These are phyloP conservation scores for Aspergillus floridensis DNA, from an alignment of 2,329 filamentous ascomycete species.

Conservation along the genomic window DNA sequence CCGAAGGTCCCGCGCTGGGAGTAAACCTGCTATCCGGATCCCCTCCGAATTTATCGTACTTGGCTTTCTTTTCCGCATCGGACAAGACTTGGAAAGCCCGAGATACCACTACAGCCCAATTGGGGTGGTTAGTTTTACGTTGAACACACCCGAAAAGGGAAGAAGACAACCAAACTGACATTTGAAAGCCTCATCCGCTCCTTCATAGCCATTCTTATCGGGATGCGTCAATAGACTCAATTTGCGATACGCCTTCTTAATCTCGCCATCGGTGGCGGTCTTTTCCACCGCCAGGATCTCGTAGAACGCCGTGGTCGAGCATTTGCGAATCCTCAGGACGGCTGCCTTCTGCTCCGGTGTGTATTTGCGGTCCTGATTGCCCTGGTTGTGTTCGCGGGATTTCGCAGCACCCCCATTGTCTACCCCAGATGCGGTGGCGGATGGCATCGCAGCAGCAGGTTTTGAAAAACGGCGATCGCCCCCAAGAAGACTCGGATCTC, in stretches of 20 bases:
- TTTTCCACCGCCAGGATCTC: conserved; percentile 79
- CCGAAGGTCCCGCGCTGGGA: conserved; percentile 44
- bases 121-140: conserved; percentile 40
- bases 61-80: conserved; percentile 87
- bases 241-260: conserved; percentile 98
- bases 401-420: conserved; percentile 45
- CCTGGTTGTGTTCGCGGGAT: conserved; percentile 50
- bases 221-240: conserved; percentile 92
- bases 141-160: conserved; percentile 57
- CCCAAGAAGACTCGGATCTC: not conserved
- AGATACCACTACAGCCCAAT: conserved; percentile 65
- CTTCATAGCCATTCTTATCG: conserved; percentile 95
- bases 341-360: conserved; percentile 89
- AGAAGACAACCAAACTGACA: conserved; percentile 48
- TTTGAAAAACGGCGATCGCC: not conserved
- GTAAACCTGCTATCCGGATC: conserved; percentile 89
- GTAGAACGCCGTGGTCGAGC: conserved; percentile 84
- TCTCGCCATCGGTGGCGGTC: conserved; percentile 71
- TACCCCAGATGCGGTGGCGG: conserved; percentile 48
- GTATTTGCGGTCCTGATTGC: conserved; percentile 59
- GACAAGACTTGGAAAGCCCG: conserved; percentile 89
- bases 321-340: conserved; percentile 83
- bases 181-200: conserved; percentile 98
- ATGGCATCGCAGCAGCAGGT: conserved; percentile 34
- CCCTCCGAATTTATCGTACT: conserved; percentile 83